Percentiles rank a stretch among this genome's conserved stretches.
phyloP scores from a whole-genome alignment of 192 early-diverging fungal genomes.

The Haplosporangium gracile region DNA sequence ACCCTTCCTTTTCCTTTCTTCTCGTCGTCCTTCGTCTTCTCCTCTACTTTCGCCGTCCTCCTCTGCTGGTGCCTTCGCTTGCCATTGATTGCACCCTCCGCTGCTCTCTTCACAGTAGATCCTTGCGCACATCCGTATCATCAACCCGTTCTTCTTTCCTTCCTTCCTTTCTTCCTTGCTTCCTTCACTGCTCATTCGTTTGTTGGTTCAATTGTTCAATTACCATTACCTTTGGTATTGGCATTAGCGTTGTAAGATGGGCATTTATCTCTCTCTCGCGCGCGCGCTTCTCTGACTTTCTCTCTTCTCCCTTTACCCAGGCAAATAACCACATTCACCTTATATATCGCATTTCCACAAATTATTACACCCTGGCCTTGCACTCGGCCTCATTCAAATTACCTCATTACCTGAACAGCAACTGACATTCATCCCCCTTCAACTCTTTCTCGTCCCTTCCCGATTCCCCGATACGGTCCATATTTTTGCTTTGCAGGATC shows the following conservation, averaged over 20 bases:
- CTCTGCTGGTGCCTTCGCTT: neutral
- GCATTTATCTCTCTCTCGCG: neutral
- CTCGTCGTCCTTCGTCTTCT: conserved; percentile 1
- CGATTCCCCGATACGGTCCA: neutral
- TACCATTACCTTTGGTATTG: no score
- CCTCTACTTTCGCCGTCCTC: neutral
- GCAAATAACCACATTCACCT: neutral
- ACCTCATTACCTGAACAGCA: neutral
- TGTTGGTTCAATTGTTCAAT: no score
- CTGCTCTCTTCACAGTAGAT: neutral
- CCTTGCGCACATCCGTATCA: neutral
- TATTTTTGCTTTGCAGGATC: neutral
- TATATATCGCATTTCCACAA: neutral
- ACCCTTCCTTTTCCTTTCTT: conserved; percentile 13
- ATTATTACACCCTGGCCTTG: neutral
- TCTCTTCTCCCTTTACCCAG: neutral
- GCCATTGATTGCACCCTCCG: neutral
- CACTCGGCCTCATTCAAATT: neutral
- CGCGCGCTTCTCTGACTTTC: neutral
- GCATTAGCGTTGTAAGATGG: neutral
- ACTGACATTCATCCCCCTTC: neutral
- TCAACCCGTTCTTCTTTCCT: neutral
- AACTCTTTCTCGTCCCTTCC: neutral
- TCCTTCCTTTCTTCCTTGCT: neutral
- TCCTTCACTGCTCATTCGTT: conserved; percentile 1